Evolutionary conservation across 2,329 filamentous ascomycete genomes (phyloP).

Genomic region (Rutstroemia sydowiana): DNA sequence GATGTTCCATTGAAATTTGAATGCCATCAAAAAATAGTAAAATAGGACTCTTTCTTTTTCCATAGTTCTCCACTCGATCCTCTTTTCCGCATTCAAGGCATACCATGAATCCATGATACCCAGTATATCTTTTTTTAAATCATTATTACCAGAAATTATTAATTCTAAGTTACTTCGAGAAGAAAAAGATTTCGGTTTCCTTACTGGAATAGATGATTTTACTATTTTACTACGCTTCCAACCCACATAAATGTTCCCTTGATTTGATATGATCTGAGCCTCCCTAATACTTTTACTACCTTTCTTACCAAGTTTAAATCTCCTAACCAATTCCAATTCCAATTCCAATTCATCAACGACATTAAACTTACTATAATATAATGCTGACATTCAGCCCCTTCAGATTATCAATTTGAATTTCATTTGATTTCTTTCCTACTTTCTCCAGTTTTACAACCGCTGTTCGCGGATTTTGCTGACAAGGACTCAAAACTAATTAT

Average conservation of each 20-base stretch:
- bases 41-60: neutral
- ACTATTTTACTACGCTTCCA: too few species aligned
- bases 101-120: too few species aligned
- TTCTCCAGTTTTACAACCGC: neutral
- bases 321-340: too few species aligned
- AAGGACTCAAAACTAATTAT: neutral
- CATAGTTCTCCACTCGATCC: neutral
- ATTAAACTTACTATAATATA: neutral
- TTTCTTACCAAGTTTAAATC: neutral
- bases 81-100: neutral
- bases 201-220: too few species aligned
- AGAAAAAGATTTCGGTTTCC: neutral
- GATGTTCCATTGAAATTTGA: too few species aligned
- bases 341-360: constrained; percentile 1
- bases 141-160: too few species aligned
- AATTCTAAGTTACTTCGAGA: neutral
- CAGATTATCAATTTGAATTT: neutral
- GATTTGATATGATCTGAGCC: neutral
- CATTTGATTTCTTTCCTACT: neutral
- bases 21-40: neutral
- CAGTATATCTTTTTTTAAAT: too few species aligned
- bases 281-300: neutral
- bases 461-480: constrained; percentile 12
- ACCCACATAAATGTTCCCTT: too few species aligned
- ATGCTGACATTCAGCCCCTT: constrained; percentile 7